These are phyloP conservation scores for Geotrichum cucujoidarum DNA, from an alignment of 1,139 yeast species.

Conservation along the genomic window DNA sequence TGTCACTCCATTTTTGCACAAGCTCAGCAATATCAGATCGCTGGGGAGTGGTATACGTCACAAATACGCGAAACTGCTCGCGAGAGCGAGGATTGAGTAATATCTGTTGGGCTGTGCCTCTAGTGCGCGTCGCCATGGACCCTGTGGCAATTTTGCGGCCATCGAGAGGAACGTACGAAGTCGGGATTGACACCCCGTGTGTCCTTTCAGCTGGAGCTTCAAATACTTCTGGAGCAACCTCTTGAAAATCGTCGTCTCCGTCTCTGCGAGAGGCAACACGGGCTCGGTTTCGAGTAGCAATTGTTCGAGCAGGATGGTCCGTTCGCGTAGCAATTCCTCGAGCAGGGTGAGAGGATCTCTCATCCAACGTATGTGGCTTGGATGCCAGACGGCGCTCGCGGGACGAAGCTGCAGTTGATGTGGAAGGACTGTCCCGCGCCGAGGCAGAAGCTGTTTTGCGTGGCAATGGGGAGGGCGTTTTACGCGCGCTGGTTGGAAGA, in stretches of 20 bases:
- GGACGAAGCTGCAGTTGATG: too few species aligned
- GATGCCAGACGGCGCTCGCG: too few species aligned
- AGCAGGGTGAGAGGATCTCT: too few species aligned
- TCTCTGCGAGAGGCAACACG: too few species aligned
- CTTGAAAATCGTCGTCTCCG: background rate
- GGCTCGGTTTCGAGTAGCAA: too few species aligned
- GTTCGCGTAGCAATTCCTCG: too few species aligned
- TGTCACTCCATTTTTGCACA: constrained; percentile 9
- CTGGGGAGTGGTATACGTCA: constrained; percentile 5
- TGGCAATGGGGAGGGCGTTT: too few species aligned
- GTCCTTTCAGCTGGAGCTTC: background rate
- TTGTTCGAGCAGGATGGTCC: too few species aligned
- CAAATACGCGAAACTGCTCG: constrained; percentile 10
- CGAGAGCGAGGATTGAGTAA: constrained; percentile 8
- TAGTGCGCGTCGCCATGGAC: constrained; percentile 17
- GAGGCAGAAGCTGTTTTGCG: too few species aligned
- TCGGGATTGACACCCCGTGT: background rate
- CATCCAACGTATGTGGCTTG: too few species aligned
- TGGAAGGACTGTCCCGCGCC: too few species aligned
- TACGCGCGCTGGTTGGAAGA: too few species aligned
- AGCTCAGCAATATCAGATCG: constrained; percentile 6
- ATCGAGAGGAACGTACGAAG: background rate
- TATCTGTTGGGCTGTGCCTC: constrained; percentile 11
- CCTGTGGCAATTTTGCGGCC: constrained; percentile 11
- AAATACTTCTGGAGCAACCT: background rate